phyloP scores from a whole-genome alignment of 257 asterid genomes.

The Coffea eugenioides region DNA sequence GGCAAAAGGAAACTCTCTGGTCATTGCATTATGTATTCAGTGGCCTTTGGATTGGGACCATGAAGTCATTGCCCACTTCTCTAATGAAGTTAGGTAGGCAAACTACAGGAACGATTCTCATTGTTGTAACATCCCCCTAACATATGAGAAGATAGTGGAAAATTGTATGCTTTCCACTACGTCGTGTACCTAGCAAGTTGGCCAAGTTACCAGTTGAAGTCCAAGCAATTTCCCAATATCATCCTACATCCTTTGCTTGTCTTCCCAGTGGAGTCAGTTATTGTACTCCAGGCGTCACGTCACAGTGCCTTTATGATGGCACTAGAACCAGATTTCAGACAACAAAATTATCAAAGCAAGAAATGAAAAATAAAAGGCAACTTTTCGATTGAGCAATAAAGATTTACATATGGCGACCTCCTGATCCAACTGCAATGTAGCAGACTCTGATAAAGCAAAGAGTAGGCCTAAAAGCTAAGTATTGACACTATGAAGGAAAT shows the following conservation, averaged over 20 bases:
- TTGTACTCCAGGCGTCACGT: not conserved
- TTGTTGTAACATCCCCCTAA: too few relatives aligned
- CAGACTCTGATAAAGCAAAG: not conserved
- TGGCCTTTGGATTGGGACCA: not conserved
- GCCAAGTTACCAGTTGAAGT: not conserved
- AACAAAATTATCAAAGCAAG: not conserved
- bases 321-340: not conserved
- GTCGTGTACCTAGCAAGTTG: conserved; percentile 8
- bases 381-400: not conserved
- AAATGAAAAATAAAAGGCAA: not conserved
- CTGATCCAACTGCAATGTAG: not conserved
- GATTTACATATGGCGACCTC: not conserved
- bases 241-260: not conserved
- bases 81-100: not conserved
- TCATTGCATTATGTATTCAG: not conserved
- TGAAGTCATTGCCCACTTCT: not conserved
- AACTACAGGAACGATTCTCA: not conserved
- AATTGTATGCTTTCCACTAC: conserved; percentile 11
- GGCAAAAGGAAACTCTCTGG: not conserved
- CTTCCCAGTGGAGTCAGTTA: not conserved
- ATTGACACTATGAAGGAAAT: not conserved
- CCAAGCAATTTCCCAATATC: conserved; percentile 8
- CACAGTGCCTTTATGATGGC: not conserved
- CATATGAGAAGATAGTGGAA: conserved; percentile 1
- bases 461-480: not conserved